Conservation (phyloP, 148 eudicot genomes). For the Camellia sinensis region DNA sequence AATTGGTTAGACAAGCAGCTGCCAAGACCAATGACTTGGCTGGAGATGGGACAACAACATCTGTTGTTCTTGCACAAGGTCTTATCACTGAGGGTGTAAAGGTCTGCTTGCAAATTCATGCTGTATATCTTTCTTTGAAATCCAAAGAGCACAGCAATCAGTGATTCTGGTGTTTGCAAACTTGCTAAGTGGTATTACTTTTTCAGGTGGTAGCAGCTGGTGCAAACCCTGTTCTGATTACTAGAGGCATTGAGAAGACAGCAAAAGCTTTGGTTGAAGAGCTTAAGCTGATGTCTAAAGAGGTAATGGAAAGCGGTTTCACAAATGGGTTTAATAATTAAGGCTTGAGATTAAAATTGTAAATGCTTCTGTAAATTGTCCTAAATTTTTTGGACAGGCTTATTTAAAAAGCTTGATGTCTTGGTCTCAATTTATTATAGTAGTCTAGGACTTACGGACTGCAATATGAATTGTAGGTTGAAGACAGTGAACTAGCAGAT, state of each 20-base stretch:
- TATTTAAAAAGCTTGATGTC: not conserved
- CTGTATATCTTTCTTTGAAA: not conserved
- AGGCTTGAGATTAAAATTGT: not conserved
- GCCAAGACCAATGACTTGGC: constrained; percentile 77
- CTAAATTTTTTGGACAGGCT: not conserved
- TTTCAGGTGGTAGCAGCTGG: constrained; percentile 92
- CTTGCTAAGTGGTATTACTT: constrained; percentile 8
- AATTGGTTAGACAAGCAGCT: constrained; percentile 75
- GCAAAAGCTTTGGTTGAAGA: constrained; percentile 59
- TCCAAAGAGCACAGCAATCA: not conserved
- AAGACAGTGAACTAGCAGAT: constrained; percentile 78
- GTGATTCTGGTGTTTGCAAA: not conserved
- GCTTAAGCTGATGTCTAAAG: constrained; percentile 60
- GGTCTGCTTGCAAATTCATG: constrained; percentile 29
- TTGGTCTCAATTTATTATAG: not conserved
- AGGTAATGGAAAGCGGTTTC: constrained; percentile 27
- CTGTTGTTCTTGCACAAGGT: constrained; percentile 75
- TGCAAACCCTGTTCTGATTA: constrained; percentile 90
- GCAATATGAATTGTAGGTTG: constrained; percentile 38
- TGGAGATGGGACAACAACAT: constrained; percentile 75
- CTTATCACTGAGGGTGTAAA: constrained; percentile 73
- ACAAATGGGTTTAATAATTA: not conserved
- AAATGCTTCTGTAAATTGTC: not conserved
- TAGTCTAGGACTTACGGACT: not conserved
- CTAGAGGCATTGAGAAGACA: constrained; percentile 92